Evolutionary conservation across 2,329 filamentous ascomycete genomes (phyloP).

Genomic region (Polytolypa hystricis): DNA sequence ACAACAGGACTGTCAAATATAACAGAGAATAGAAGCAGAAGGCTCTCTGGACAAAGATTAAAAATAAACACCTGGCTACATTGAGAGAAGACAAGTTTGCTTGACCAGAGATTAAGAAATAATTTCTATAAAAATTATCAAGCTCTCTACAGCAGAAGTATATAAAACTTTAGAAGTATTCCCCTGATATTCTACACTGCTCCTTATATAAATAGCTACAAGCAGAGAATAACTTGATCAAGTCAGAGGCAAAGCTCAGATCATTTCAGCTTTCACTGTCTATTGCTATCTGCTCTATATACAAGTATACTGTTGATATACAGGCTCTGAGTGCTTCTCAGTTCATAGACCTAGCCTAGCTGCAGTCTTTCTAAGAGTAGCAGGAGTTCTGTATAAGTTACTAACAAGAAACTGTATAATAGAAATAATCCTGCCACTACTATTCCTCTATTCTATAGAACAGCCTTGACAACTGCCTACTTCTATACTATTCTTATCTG

Average conservation of each 20-base stretch:
- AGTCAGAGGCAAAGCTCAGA: neutral
- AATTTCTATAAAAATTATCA: neutral
- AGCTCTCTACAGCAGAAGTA: neutral
- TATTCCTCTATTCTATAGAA: neutral
- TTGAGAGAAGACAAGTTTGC: neutral
- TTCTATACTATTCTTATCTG: constrained; percentile 1
- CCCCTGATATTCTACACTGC: neutral
- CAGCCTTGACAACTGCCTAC: neutral
- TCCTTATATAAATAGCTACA: neutral
- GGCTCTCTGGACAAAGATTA: too few species aligned
- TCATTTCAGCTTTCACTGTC: too few species aligned
- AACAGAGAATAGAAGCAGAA: too few species aligned
- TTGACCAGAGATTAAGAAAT: too few species aligned
- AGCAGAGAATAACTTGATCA: neutral
- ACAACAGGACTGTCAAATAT: too few species aligned
- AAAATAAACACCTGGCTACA: neutral
- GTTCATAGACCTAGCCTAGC: too few species aligned
- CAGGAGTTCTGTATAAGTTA: neutral
- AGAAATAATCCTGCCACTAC: neutral
- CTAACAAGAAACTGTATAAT: neutral
- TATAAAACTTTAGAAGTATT: neutral
- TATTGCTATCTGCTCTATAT: too few species aligned
- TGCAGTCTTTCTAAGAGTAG: neutral
- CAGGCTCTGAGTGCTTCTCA: neutral
- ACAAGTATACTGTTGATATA: too few species aligned